These are phyloP conservation scores for Lepidium didymum DNA, from an alignment of 345 rosid genomes.

Conservation along the genomic window DNA sequence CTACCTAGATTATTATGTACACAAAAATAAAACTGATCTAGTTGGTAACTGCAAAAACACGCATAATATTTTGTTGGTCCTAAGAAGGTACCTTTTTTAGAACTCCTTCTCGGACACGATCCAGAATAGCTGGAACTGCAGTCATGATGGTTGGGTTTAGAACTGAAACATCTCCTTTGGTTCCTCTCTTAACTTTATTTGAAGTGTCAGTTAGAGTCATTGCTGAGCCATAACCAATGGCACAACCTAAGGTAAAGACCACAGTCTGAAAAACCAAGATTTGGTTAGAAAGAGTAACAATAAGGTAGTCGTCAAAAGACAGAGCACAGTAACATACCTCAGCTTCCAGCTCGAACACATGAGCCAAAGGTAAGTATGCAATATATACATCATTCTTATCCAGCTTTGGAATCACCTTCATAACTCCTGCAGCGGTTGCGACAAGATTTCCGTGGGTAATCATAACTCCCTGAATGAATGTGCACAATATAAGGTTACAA, in stretches of 20 bases:
- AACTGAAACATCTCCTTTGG: slow-evolving; percentile 80
- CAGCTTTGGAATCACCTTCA: slow-evolving; percentile 54
- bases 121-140: slow-evolving; percentile 85
- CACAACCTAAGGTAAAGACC: slow-evolving; percentile 57
- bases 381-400: slow-evolving; percentile 48
- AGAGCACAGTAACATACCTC: slow-evolving; percentile 44
- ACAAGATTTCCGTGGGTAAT: slow-evolving; percentile 79
- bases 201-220: slow-evolving; percentile 79
- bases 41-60: neutral
- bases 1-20: slow-evolving; percentile 42
- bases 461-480: slow-evolving; percentile 72
- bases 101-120: slow-evolving; percentile 82
- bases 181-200: slow-evolving; percentile 77
- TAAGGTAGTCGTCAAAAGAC: neutral
- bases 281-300: slow-evolving; percentile 12
- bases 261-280: slow-evolving; percentile 45
- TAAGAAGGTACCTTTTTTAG: slow-evolving; percentile 54
- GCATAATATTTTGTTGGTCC: neutral
- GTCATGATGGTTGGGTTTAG: slow-evolving; percentile 80
- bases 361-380: slow-evolving; percentile 92
- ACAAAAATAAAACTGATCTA: neutral
- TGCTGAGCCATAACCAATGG: slow-evolving; percentile 85
- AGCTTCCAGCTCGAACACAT: slow-evolving; percentile 89
- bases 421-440: slow-evolving; percentile 78
- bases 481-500: slow-evolving; percentile 21